Base-by-base conservation (phyloP, 495 filamentous ascomycete genomes). In the Tuber melanosporum region DNA sequence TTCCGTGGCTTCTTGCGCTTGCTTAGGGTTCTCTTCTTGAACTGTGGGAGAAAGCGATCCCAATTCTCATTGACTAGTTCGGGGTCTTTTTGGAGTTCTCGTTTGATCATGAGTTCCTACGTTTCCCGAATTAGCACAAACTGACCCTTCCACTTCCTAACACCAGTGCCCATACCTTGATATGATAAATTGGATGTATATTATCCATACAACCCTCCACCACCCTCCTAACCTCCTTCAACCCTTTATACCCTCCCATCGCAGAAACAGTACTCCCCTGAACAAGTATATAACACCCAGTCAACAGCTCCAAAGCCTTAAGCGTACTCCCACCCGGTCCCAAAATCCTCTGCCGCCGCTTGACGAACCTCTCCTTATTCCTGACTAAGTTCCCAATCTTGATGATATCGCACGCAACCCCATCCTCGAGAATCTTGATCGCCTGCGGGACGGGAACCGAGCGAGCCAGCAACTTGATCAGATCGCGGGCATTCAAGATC, bases 131-230 rank as follows among this genome's bases (percentile, higher is more conserved):
- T 78, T 44, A 79, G 66, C 70, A 42, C 14, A 20, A 8, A 8
- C n/a, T 26, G 9, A 32, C 9, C 22, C 52, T 66, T 7, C 49
- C 26, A 32, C 36, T 57, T 49, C 52, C 44, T 41, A 22, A 22
- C 46, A n/a, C 41, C 1, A 19, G 17, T 57, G 20, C 45, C 41
- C 77, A 6, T 42, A 82, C 82, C 77, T 99, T 99, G 87, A 99
- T 95, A 82, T 94, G 90, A 85, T 96, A 97, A 73, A 88, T 88
- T 0, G 87, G 85, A 71, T 86, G 87, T 78, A 97, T 90, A 84
- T 99, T 99, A 47, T 90, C 89, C 96, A 99, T 98, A 85, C 93
- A 97, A 84, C 98, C 95, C 84, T 97, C 91, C 8, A 99, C 89
- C 12, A 98, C 91, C 26, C 93, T 87, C 72, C 96, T 91, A 17